Evolutionary conservation across 1,139 yeast species (phyloP).

Genomic region (Saccharomyces pastorianus): DNA sequence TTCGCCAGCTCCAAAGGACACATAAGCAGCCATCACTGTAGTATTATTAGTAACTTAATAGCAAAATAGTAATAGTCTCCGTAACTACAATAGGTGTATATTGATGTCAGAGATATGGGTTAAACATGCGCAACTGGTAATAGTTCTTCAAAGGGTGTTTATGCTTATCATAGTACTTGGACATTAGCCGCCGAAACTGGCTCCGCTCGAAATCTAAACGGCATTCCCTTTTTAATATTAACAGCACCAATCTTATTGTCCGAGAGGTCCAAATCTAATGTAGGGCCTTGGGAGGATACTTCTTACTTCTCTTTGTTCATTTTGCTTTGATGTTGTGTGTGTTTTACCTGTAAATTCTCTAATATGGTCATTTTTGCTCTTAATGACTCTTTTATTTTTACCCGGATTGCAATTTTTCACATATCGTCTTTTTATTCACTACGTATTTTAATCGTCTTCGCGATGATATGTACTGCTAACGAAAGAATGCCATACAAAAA

Average conservation of each 20-base stretch:
- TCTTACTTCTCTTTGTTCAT: neutral
- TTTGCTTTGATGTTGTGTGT: neutral
- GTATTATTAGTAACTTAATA: neutral
- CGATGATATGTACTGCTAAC: neutral
- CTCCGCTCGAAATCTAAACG: neutral
- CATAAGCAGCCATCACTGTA: constrained; percentile 7
- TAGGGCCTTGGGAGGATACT: neutral
- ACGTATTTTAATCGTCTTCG: neutral
- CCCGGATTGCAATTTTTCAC: neutral
- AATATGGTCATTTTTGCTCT: neutral
- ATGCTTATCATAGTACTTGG: neutral
- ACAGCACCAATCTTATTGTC: neutral
- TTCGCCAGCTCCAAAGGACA: neutral
- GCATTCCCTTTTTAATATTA: neutral
- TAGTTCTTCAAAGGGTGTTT: neutral
- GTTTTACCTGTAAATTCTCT: neutral
- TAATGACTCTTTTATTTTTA: neutral
- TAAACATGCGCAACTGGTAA: neutral
- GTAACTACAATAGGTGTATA: neutral
- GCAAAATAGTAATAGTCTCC: neutral
- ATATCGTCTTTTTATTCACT: neutral
- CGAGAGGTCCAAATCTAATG: neutral
- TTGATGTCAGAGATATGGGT: neutral
- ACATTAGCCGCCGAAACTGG: neutral
- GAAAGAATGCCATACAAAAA: neutral